A percentile compares a stretch with the other conserved stretches of the same genome.
These are phyloP conservation scores for Lycium ferocissimum DNA, from an alignment of 257 asterid species.

Conservation along the genomic window DNA sequence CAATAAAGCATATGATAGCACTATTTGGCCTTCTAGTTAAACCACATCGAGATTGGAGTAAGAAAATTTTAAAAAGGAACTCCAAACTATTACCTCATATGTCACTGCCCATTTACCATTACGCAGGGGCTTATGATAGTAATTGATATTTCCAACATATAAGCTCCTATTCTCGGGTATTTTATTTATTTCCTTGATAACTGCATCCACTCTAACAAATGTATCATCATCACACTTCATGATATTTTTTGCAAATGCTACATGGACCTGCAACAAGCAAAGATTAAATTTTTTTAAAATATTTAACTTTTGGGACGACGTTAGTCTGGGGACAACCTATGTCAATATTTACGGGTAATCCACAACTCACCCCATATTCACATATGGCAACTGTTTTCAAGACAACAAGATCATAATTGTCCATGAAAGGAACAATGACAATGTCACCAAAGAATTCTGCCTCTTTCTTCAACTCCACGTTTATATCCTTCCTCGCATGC, in stretches of 20 bases:
- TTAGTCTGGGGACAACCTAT: conserved; percentile 15
- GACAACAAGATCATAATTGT: conserved; percentile 94
- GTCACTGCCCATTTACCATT: conserved; percentile 99
- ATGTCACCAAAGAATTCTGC: conserved; percentile 93
- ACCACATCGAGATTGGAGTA: not conserved
- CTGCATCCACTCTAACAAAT: conserved; percentile 85
- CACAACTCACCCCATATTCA: conserved; percentile 78
- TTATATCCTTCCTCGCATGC: conserved; percentile 84
- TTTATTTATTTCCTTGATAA: conserved; percentile 70
- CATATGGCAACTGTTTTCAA: conserved; percentile 93
- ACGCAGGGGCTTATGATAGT: conserved; percentile 84
- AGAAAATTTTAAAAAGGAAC: not conserved
- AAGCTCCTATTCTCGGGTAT: conserved; percentile 64
- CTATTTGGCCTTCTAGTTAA: not conserved
- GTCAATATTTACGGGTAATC: conserved; percentile 22
- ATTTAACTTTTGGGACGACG: not conserved
- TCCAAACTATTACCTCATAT: conserved; percentile 59
- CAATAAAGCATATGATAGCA: not conserved
- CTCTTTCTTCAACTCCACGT: conserved; percentile 79
- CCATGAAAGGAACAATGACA: conserved; percentile 90
- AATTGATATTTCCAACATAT: conserved; percentile 87
- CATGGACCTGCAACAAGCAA: conserved; percentile 59
- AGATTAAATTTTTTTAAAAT: not conserved
- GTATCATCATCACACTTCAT: conserved; percentile 98
- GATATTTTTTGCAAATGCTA: conserved; percentile 70